Conservation (phyloP, 768 basidiomycete genomes). For the Pilatotrama ljubarskyi region DNA sequence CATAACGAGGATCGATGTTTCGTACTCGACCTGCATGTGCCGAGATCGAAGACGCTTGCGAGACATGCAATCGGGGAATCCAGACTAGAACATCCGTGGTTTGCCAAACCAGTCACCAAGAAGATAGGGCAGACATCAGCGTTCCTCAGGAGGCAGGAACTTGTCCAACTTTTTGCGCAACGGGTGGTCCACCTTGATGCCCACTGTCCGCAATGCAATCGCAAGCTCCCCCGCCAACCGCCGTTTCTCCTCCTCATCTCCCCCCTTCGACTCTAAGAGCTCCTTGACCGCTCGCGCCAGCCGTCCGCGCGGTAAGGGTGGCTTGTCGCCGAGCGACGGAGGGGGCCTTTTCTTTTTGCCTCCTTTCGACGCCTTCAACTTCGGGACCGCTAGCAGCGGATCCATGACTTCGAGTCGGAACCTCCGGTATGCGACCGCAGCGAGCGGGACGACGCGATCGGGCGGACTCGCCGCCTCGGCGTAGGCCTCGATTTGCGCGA, state of each 20-base stretch:
- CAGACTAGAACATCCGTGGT: background rate
- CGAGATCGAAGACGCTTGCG: background rate
- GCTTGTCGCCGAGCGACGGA: slow-evolving; percentile 37
- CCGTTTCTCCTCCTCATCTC: slow-evolving; percentile 47
- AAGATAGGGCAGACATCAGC: background rate
- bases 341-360: slow-evolving; percentile 57
- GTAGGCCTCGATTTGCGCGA: slow-evolving; percentile 62
- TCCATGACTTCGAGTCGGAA: slow-evolving; percentile 76
- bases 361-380: slow-evolving; percentile 46
- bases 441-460: slow-evolving; percentile 65
- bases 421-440: slow-evolving; percentile 65
- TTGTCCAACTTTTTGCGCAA: slow-evolving; percentile 69
- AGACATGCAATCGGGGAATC: background rate
- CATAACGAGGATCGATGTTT: too few species aligned
- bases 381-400: slow-evolving; percentile 67
- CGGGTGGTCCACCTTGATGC: slow-evolving; percentile 64
- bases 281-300: slow-evolving; percentile 68
- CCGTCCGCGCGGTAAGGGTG: slow-evolving; percentile 58
- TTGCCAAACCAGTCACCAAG: background rate
- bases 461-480: slow-evolving; percentile 72
- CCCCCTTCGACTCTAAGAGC: slow-evolving; percentile 54
- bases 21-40: too few species aligned
- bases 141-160: slow-evolving; percentile 36
- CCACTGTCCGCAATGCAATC: slow-evolving; percentile 48
- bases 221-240: slow-evolving; percentile 53